Evolutionary conservation across 139 green algal genomes (phyloP).

Genomic region (Trebouxia sp.): DNA sequence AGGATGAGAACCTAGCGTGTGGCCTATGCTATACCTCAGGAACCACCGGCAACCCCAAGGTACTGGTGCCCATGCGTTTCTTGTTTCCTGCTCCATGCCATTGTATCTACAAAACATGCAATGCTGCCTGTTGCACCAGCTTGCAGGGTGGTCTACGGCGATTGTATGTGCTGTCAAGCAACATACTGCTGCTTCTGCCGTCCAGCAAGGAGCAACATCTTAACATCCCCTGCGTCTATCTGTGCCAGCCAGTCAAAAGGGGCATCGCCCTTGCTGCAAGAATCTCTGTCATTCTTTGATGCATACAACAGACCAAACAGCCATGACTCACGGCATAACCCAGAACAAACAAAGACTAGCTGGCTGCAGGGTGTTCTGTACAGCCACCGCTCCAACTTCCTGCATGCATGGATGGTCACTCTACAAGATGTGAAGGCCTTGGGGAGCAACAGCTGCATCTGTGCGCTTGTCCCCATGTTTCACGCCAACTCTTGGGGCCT

Average conservation of each 20-base stretch:
- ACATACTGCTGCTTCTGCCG: too few species aligned
- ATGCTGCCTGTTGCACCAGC: background rate
- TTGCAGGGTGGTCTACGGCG: background rate
- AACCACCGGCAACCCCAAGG: constrained; percentile 57
- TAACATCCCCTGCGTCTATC: too few species aligned
- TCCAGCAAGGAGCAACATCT: too few species aligned
- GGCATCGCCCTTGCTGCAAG: too few species aligned
- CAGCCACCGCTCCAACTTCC: constrained; percentile 73
- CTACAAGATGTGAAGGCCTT: constrained; percentile 54
- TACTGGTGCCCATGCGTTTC: background rate
- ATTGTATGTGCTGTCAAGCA: too few species aligned
- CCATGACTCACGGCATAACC: background rate
- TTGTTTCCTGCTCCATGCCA: background rate
- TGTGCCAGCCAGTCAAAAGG: too few species aligned
- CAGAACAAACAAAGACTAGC: too few species aligned
- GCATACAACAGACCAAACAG: background rate
- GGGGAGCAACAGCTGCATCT: constrained; percentile 32
- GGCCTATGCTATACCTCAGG: constrained; percentile 84
- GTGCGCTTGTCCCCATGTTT: constrained; percentile 81
- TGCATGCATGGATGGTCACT: constrained; percentile 59
- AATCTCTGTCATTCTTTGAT: background rate
- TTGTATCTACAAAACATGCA: background rate
- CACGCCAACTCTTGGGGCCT: constrained; percentile 71
- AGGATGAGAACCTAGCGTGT: constrained; percentile 63
- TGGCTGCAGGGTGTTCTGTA: constrained; percentile 71